Base-by-base conservation (phyloP, 1,284 basidiomycete genomes). In the Ceratobasidium papillatum region DNA sequence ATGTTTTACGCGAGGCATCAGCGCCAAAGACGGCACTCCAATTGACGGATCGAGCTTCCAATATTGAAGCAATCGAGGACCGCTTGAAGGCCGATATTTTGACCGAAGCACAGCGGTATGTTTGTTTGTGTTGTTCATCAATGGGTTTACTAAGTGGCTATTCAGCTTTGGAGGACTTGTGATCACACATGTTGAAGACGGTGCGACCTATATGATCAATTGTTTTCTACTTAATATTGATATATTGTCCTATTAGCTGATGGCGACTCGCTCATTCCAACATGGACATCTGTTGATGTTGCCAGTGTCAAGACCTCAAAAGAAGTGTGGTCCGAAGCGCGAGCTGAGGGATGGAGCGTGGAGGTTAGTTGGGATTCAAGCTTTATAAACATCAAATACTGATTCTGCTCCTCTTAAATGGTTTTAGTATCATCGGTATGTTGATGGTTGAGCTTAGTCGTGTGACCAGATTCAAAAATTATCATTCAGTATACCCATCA, bases 71-170 rank as follows among this genome's bases (percentile, higher is more conserved):
- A 2, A 99, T 99, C 77, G 98, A 99, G 83, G 85, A 87, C 49
- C 89, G 97, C 74, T 83, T 98, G 78, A 98, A 97, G 84, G 87
- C 90, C 47, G 98, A 99, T 80, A 97, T 99, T 68, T 84, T 99
- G n/a, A 88, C 90, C 74, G 98, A 99, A 84, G 90, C 94, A 3
- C 83, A 85, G 68, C 89, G 89, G 91, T 92, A 80, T 77, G 86
- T 78, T 43, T 61, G 47, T 36, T 43, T 76, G 17, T 43, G 22
- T 9, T 22, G 11, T 8, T 1, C 11, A n/a, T 22, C 27, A 17
- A 62, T 25, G 14, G 5, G 36, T 11, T 51, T 63, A 3, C 69
- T 54, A 19, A 51, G 66, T 66, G 63, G 73, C 25, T 45, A 27
- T 30, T 38, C 75, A 93, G 93, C 78, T 96, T 92, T 80, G 96